phyloP scores from a whole-genome alignment of 495 filamentous ascomycete species.

The Hypoxylon subgilvum region DNA sequence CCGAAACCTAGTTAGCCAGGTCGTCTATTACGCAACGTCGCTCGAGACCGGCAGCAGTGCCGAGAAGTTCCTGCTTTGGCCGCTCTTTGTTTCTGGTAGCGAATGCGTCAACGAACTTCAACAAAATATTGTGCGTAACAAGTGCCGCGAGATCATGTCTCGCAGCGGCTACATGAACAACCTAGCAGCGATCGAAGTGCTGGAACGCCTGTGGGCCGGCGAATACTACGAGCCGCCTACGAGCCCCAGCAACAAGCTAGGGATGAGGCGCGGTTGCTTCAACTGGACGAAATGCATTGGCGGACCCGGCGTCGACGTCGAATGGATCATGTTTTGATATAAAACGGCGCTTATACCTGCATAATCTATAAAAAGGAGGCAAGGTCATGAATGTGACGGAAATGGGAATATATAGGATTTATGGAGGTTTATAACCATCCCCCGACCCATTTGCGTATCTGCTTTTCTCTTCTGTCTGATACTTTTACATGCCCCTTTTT shows the following conservation, averaged over 20 bases:
- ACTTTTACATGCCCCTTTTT: slow-evolving; percentile 18
- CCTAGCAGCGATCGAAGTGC: slow-evolving; percentile 78
- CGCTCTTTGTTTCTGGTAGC: slow-evolving; percentile 86
- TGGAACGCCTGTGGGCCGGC: slow-evolving; percentile 81
- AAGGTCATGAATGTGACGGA: slow-evolving; percentile 16
- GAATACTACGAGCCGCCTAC: slow-evolving; percentile 55
- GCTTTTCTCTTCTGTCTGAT: slow-evolving; percentile 18
- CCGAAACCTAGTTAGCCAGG: slow-evolving; percentile 78
- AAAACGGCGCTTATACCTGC: slow-evolving; percentile 4
- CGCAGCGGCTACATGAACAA: slow-evolving; percentile 94
- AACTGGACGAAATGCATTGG: slow-evolving; percentile 80
- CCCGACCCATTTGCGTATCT: slow-evolving; percentile 1
- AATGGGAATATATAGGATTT: slow-evolving; percentile 24
- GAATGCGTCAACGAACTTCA: slow-evolving; percentile 87
- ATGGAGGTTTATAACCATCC: slow-evolving; percentile 26
- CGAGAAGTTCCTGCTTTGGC: slow-evolving; percentile 93
- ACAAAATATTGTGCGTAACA: slow-evolving; percentile 73
- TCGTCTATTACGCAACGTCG: slow-evolving; percentile 79
- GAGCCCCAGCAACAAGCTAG: slow-evolving; percentile 41
- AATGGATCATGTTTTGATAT: slow-evolving; percentile 82
- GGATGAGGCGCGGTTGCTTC: slow-evolving; percentile 59
- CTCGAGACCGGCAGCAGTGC: slow-evolving; percentile 68
- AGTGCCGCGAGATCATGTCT: slow-evolving; percentile 83
- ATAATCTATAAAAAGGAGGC: slow-evolving; percentile 19
- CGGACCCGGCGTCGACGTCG: slow-evolving; percentile 68